Evolutionary conservation across 306 rosid species (phyloP).

Genomic region (Prosopis cineraria): DNA sequence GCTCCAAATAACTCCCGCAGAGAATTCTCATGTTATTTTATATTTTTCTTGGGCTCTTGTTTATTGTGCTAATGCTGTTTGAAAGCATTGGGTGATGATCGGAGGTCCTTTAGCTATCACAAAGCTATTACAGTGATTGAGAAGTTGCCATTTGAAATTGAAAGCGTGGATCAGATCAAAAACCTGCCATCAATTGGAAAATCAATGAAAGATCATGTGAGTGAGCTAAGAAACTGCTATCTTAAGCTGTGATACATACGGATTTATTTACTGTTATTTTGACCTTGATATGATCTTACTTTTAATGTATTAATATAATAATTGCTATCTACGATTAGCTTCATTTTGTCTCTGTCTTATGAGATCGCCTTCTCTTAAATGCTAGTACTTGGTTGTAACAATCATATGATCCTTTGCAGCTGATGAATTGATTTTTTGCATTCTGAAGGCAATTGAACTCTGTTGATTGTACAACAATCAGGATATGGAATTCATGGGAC

Average conservation of each 20-base stretch:
- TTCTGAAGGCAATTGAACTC: not conserved
- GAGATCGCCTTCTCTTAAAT: constrained; percentile 4
- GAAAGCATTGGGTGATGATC: constrained; percentile 88
- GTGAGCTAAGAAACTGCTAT: constrained; percentile 33
- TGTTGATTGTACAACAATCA: not conserved
- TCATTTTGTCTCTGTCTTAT: constrained; percentile 3
- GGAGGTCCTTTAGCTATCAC: constrained; percentile 94
- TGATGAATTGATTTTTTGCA: constrained; percentile 12
- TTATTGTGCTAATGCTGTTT: constrained; percentile 38
- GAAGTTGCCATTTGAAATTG: constrained; percentile 79
- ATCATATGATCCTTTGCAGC: constrained; percentile 3
- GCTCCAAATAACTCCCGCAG: constrained; percentile 6
- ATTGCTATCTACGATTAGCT: not conserved
- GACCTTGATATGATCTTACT: constrained; percentile 5
- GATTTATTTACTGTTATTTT: constrained; percentile 20
- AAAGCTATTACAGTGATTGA: constrained; percentile 86
- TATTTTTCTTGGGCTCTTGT: constrained; percentile 29
- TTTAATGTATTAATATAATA: not conserved
- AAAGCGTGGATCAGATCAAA: constrained; percentile 71
- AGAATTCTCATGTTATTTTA: constrained; percentile 1
- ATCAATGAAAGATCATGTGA: constrained; percentile 90
- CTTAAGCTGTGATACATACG: constrained; percentile 11
- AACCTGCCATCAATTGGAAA: constrained; percentile 82
- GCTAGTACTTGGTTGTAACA: constrained; percentile 9
- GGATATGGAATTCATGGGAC: not conserved